A percentile compares a stretch with the other conserved stretches of the same genome.
These are phyloP conservation scores for Trichoderma erinaceum DNA, from an alignment of 495 filamentous ascomycete species.

Conservation along the genomic window DNA sequence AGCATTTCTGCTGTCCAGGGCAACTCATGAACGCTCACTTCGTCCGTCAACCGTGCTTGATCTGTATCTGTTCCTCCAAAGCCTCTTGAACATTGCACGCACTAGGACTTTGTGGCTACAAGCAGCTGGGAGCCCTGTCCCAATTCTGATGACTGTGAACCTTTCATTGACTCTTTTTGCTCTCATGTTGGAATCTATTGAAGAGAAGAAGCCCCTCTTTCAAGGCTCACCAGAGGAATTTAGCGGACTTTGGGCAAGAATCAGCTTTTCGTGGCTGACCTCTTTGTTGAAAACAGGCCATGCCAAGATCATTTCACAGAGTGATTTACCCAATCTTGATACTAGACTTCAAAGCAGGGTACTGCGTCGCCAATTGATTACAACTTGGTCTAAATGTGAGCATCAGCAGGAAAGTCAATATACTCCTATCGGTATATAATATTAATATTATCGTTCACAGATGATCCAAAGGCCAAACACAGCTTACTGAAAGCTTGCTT, in stretches of 20 bases:
- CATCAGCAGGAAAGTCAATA: neutral
- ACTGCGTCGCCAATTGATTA: neutral
- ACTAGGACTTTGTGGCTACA: neutral
- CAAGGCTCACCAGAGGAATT: conserved; percentile 4
- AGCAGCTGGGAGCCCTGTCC: neutral
- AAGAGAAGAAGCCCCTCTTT: neutral
- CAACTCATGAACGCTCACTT: neutral
- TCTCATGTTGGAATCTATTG: neutral
- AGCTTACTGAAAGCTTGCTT: neutral
- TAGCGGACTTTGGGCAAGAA: conserved; percentile 3
- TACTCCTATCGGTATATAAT: neutral
- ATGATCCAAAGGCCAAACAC: neutral
- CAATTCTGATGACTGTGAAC: neutral
- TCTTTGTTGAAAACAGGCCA: neutral
- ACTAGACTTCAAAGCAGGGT: conserved; percentile 6
- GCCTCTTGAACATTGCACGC: neutral
- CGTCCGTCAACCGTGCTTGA: neutral
- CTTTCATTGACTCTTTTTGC: neutral
- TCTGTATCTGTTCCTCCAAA: neutral
- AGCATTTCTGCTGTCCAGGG: neutral
- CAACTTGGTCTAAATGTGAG: conserved; percentile 11
- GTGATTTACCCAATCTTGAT: neutral
- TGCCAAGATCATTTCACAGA: neutral
- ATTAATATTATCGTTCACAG: neutral
- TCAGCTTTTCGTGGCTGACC: neutral